Evolutionary conservation across 768 basidiomycete species (phyloP), one percentile per base, ranked within the genome.

Genomic region (Pleurotus pulmonarius): DNA sequence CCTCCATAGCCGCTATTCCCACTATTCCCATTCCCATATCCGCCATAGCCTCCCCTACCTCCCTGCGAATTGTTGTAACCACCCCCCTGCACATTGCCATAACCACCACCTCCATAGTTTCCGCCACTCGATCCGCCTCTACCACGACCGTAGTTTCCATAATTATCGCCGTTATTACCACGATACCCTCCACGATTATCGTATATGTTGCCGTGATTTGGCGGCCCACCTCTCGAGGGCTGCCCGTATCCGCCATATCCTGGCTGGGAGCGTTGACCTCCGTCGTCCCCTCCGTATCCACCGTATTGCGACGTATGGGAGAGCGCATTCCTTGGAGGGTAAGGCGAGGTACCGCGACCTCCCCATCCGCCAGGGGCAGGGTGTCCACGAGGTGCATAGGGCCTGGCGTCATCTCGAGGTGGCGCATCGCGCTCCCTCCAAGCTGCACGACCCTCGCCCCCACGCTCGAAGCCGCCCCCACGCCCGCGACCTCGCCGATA

Each of bases 401-500:
- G 16, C 63, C 60, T 64, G 44, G 70, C 62, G 20, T 71, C 69
- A 58, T 63, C 68, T 6, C 68, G 54, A 44, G 59, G 44, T 18
- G 24, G 45, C n/a, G 37, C n/a, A 22, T 18, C 56, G 46, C 67
- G 65, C 40, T 62, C 63, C 15, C 64, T 63, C 66, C 66, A 64
- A n/a, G 63, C 62, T n/a, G 75, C 73, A 43, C 76, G 70, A 37
- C 72, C 68, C 24, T 71, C 70, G 26, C 70, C 69, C 48, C 73
- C 72, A 46, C 75, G 71, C 52, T 76, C 76, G 57, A 68, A 64
- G 16, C 75, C 69, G 48, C 76, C 73, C 8, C 80, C 76, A 16
- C 51, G 51, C 6, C 82, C 81, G 38, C 84, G 77, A 41, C 79
- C 78, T 57, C 81, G 74, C 0, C 73, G 69, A 43, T 77, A 82